A percentile compares a stretch with the other conserved stretches of the same genome.
Conservation (phyloP, 108 stramenopile species). For the Mayamaea pseudoterrestris region DNA sequence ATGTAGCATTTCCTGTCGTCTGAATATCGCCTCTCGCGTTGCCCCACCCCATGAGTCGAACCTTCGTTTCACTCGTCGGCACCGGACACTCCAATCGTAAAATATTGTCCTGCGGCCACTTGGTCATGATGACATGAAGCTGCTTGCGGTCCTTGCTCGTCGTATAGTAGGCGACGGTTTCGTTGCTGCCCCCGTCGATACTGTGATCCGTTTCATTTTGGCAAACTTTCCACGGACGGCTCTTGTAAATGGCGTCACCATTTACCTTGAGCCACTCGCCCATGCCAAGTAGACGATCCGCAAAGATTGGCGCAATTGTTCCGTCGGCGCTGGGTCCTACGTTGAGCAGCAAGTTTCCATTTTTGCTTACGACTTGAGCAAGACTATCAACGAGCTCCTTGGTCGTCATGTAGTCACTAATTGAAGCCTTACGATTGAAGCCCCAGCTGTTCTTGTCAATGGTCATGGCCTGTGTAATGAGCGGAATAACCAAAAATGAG, state of each 20-base stretch:
- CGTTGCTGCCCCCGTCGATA: background rate
- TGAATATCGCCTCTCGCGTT: background rate
- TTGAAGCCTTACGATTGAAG: slow-evolving; percentile 18
- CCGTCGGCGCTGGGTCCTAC: slow-evolving; percentile 37
- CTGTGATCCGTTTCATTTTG: slow-evolving; percentile 6
- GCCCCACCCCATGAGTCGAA: slow-evolving; percentile 16
- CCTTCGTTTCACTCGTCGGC: slow-evolving; percentile 11
- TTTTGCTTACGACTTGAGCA: slow-evolving; percentile 19
- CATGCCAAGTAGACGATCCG: slow-evolving; percentile 27
- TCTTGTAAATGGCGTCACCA: slow-evolving; percentile 29
- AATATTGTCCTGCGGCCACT: slow-evolving; percentile 15
- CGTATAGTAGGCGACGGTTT: slow-evolving; percentile 14
- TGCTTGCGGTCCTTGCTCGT: background rate
- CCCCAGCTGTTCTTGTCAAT: slow-evolving; percentile 10
- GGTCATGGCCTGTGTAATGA: background rate
- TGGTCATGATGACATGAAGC: slow-evolving; percentile 19
- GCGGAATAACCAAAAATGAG: no score
- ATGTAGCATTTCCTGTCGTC: no score
- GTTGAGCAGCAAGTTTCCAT: slow-evolving; percentile 33
- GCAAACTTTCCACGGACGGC: slow-evolving; percentile 19
- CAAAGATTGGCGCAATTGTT: slow-evolving; percentile 25
- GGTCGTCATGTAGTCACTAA: slow-evolving; percentile 16
- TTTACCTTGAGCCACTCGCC: slow-evolving; percentile 35
- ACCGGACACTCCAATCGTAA: slow-evolving; percentile 13
- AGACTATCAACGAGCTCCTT: slow-evolving; percentile 17